Evolutionary conservation across 768 basidiomycete species (phyloP), one percentile per base, ranked within the genome.

Genomic region (Termitomyces sp.): DNA sequence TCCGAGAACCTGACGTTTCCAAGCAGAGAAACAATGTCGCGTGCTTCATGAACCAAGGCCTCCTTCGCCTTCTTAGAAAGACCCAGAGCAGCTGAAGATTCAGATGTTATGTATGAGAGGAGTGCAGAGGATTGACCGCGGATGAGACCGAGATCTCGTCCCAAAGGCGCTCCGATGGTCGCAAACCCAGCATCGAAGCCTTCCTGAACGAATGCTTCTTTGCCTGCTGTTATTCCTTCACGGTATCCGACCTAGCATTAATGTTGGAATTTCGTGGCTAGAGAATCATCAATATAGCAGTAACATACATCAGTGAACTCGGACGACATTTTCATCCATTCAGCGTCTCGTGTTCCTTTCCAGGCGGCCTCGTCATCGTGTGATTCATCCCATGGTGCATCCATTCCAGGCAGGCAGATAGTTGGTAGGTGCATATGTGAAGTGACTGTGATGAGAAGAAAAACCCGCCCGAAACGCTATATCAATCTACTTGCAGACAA

Each of bases 221-320:
- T 98, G 3, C 96, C 96, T 4, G 88, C 85, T 0, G 87, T 90
- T 64, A 98, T 96, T 6, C 96, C 96, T 72, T 98, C 95, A n/a
- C 96, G 85, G 67, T 98, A 98, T 2, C 96, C 96, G 18, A 85
- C 85, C 96, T 97, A 63, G n/a, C 12, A 50, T 51, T 44, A 27
- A 61, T 49, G 3, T 46, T 24, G 46, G 49, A 7, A 43, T 31
- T 22, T 22, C 22, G 16, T 20, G 7, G 34, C 37, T 18, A 16
- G 41, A 53, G 8, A 29, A 27, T 9, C 22, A 31, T 26, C 12
- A 3, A 24, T 24, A n/a, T n/a, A n/a, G n/a, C n/a, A 43, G 12
- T 24, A 5, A 57, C 78, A 48, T 70, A 89, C 90, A 64, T 87
- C 90, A 20, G 84, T 86, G 68, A 90, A 92, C 36, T 84, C 81